A percentile compares a stretch with the other conserved stretches of the same genome.
phyloP scores from a whole-genome alignment of 352 stramenopile genomes.

The Pythium apleroticum region DNA sequence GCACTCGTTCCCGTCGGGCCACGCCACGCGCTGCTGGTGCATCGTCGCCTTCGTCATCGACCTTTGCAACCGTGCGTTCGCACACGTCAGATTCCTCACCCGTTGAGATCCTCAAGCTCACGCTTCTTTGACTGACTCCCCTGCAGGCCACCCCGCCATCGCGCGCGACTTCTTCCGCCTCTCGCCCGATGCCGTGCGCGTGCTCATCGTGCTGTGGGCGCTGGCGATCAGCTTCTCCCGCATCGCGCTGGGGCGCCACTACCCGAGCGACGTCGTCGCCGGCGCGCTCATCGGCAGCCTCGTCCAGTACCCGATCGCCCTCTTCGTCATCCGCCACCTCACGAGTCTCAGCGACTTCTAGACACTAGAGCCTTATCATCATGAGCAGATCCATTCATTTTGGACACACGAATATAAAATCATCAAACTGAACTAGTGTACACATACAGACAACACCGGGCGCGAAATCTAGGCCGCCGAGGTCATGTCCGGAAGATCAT shows the following conservation, averaged over 20 bases:
- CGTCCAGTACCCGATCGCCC: constrained; percentile 32
- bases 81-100: constrained; percentile 25
- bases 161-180: constrained; percentile 56
- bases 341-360: constrained; percentile 14
- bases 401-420: constrained; percentile 6
- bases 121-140: too few relatives aligned
- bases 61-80: constrained; percentile 42
- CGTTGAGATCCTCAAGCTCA: too few relatives aligned
- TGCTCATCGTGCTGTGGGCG: constrained; percentile 55
- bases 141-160: constrained; percentile 38
- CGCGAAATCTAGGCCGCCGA: constrained; percentile 14
- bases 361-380: neutral
- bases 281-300: constrained; percentile 64
- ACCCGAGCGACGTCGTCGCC: constrained; percentile 73
- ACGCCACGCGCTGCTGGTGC: constrained; percentile 75
- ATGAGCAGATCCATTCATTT: neutral
- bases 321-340: constrained; percentile 17
- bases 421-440: constrained; percentile 5
- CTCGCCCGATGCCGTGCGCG: constrained; percentile 37
- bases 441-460: neutral
- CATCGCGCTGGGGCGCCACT: constrained; percentile 81
- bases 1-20: constrained; percentile 85
- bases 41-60: constrained; percentile 67
- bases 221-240: constrained; percentile 75
- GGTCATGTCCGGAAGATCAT: constrained; percentile 20